Percentiles rank a stretch among this genome's conserved stretches.
These are phyloP conservation scores for Parastagonospora nodorum DNA, from an alignment of 2,329 filamentous ascomycete species.

Conservation along the genomic window DNA sequence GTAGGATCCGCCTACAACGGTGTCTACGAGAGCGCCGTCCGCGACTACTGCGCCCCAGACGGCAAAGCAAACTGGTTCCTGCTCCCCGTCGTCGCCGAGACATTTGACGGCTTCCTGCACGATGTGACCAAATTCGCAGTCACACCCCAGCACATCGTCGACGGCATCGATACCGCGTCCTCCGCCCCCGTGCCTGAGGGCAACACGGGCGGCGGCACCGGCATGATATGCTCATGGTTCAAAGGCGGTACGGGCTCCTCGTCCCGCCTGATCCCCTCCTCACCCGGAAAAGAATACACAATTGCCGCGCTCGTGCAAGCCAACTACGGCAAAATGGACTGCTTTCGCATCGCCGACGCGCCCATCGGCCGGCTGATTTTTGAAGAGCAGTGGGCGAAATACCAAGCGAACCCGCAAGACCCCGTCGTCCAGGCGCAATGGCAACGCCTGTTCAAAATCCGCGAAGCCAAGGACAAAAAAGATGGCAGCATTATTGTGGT, in stretches of 20 bases:
- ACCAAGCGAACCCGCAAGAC: conserved; percentile 30
- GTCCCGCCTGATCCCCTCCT: conserved; percentile 57
- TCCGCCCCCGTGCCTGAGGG: conserved; percentile 63
- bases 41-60: conserved; percentile 47
- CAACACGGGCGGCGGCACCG: conserved; percentile 69
- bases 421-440: conserved; percentile 35
- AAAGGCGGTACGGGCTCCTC: conserved; percentile 70
- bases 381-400: conserved; percentile 51
- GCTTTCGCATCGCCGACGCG: conserved; percentile 64
- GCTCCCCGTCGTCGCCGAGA: conserved; percentile 64
- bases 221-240: conserved; percentile 69
- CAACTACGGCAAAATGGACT: conserved; percentile 65
- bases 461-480: conserved; percentile 55
- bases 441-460: conserved; percentile 32
- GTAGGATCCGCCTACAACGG: conserved; percentile 65
- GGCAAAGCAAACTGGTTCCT: conserved; percentile 59
- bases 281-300: conserved; percentile 54
- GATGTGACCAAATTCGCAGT: conserved; percentile 62
- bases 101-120: conserved; percentile 66
- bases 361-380: conserved; percentile 65
- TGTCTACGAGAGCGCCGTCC: conserved; percentile 61
- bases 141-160: conserved; percentile 58
- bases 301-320: conserved; percentile 67
- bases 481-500: conserved; percentile 69
- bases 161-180: conserved; percentile 59